Percentiles rank a stretch among this genome's conserved stretches.
phyloP scores from a whole-genome alignment of 768 basidiomycete species.

The Leccinum longicurvipes region DNA sequence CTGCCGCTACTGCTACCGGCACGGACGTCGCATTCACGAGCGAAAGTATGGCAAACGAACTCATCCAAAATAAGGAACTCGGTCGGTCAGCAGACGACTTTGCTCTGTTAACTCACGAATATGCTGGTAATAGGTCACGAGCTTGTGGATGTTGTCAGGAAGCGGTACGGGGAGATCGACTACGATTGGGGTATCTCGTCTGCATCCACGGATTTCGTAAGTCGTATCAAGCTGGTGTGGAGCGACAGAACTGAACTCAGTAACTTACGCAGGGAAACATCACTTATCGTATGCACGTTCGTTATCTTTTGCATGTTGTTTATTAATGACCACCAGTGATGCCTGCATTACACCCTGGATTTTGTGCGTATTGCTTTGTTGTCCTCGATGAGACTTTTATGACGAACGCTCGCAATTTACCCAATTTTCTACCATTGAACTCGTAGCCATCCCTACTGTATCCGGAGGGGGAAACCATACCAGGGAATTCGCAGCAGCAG shows the following conservation, averaged over 20 bases:
- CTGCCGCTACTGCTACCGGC: slow-evolving; percentile 64
- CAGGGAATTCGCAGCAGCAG: slow-evolving; percentile 58
- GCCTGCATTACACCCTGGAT: slow-evolving; percentile 73
- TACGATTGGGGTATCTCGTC: slow-evolving; percentile 63
- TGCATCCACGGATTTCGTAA: slow-evolving; percentile 82
- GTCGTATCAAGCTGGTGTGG: slow-evolving; percentile 21
- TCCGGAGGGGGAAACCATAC: slow-evolving; percentile 79
- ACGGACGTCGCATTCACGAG: slow-evolving; percentile 48
- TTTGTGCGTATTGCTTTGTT: slow-evolving; percentile 29
- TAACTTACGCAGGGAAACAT: slow-evolving; percentile 43
- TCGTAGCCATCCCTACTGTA: slow-evolving; percentile 70
- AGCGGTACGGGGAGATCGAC: slow-evolving; percentile 60
- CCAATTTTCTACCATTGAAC: neutral
- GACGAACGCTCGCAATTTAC: neutral
- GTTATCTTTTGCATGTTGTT: neutral
- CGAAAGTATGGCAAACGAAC: slow-evolving; percentile 43
- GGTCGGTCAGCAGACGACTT: slow-evolving; percentile 33
- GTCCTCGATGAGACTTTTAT: neutral
- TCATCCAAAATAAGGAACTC: slow-evolving; percentile 66
- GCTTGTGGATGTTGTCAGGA: slow-evolving; percentile 57
- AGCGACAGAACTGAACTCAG: neutral
- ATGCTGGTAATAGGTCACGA: slow-evolving; percentile 47
- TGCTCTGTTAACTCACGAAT: neutral
- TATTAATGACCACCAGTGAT: slow-evolving; percentile 37
- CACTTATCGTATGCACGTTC: slow-evolving; percentile 54